Evolutionary conservation across 768 basidiomycete genomes (phyloP), one percentile per base, ranked within the genome.

Genomic region (Kwoniella sp.): DNA sequence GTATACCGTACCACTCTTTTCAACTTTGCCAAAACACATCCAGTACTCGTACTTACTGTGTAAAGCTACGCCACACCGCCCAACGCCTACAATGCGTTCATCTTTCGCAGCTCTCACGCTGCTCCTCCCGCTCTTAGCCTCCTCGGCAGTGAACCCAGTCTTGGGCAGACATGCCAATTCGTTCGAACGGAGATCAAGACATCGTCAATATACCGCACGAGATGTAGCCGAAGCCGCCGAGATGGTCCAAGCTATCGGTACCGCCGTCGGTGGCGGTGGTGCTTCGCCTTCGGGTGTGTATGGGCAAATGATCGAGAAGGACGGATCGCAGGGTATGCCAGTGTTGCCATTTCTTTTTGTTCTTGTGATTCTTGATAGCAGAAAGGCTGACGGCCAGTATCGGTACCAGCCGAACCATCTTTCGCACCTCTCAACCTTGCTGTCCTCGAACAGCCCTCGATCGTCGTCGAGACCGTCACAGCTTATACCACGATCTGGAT

Each of bases 391-490:
- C n/a, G n/a, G n/a, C n/a, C n/a, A n/a, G n/a, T n/a, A n/a, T n/a
- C n/a, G n/a, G n/a, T 44, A 9, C 7, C 22, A 50, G 49, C 49
- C 49, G 15, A 50, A 22, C 49, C 49, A 2, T 25, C 49, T 4
- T 19, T 29, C 49, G 49, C 49, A 17, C 24, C 27, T 6, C 49
- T 25, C 22, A 29, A 50, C 19, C 24, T 29, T 21, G 40, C 40
- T 44, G 40, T 15, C 4, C 8, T 44, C 40, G 40, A 44, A 44
- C 10, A 44, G 17, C 40, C 40, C 17, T 44, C 40, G 3, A 15
- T 44, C 8, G 40, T 44, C 40, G 30, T 55, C 46, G 53, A 62
- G 54, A 62, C 60, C 6, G 37, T 50, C 30, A 50, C 22, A 29
- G 54, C 26, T 15, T 55, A 53, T 6, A 27, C 55, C 5, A 62